Base-by-base conservation (phyloP, 2,329 filamentous ascomycete species). In the Seiridium cupressi region DNA sequence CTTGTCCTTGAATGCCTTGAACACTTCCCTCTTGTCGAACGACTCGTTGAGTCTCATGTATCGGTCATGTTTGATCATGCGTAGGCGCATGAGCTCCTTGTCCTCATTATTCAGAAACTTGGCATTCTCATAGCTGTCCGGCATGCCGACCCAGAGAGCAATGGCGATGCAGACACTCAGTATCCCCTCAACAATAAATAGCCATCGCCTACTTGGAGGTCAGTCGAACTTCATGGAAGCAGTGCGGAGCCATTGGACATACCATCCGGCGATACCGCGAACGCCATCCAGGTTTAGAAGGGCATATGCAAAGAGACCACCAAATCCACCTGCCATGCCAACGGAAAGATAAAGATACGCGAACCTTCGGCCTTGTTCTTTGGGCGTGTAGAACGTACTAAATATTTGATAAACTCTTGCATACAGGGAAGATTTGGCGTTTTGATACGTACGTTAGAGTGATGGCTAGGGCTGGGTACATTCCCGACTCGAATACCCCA, bases 21-120 rank as follows among this genome's bases (percentile, higher is more conserved):
- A 35, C 8, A 61, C 59, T 48, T 61, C 59, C 26, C 44, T 51
- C 48, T 61, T 61, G 46, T 61, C 59, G 38, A 61, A 61, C 13
- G 55, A 51, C 26, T 61, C 59, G 31, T 49, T 57, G 18, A 57
- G 54, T 10, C 59, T 44, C 54, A 58, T 57, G 55, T 61, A 61
- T 13, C 55, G 44, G 26, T 57, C 54, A 32, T 53, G 54, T 40
- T 61, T 57, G 44, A 57, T 57, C 35, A 34, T 40, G 36, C 59
- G 55, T 11, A 61, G 47, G 8, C 55, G 44, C 59, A 61, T 61
- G 10, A 61, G 36, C 13, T 18, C 55, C 55, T 58, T 58, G 44
- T 61, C 59, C 13, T 61, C 55, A 5, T 58, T 47, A 11, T 42
- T 57, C 4, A 61, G 55, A 42, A 51, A 61, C n/a, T 57, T 57